phyloP scores from a whole-genome alignment of 164 flowering plant species.

The Piper betle region DNA sequence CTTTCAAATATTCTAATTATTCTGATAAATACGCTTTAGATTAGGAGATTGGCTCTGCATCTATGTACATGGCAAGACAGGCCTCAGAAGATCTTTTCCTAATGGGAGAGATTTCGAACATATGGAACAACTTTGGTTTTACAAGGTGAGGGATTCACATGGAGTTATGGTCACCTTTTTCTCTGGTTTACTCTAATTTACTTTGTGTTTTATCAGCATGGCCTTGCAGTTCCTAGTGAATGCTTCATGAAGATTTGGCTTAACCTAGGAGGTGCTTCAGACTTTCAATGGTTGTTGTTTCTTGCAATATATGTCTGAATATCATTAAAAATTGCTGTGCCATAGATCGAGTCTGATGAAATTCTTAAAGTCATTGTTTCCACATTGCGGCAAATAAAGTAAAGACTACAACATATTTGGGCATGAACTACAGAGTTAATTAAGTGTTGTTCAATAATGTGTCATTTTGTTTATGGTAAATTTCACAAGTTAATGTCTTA shows the following conservation, averaged over 20 bases:
- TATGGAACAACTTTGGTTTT: conserved; percentile 5
- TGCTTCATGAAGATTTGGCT: conserved; percentile 4
- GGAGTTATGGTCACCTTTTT: background rate
- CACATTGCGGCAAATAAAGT: too few relatives aligned
- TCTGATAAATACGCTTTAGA: background rate
- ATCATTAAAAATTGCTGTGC: too few relatives aligned
- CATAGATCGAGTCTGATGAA: too few relatives aligned
- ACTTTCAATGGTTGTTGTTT: conserved; percentile 4
- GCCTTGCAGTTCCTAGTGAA: conserved; percentile 2
- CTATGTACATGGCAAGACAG: conserved; percentile 1
- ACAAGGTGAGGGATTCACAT: conserved; percentile 3
- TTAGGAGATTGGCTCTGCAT: background rate
- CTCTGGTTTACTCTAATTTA: too few relatives aligned
- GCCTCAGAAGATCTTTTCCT: conserved; percentile 5
- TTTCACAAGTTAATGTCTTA: background rate
- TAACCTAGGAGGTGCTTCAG: conserved; percentile 1
- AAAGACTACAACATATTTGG: too few relatives aligned
- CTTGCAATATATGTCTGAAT: background rate
- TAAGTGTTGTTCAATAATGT: too few relatives aligned
- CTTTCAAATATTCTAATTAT: background rate
- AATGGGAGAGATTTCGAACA: conserved; percentile 2
- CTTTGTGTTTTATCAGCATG: conserved; percentile 5
- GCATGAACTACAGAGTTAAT: too few relatives aligned
- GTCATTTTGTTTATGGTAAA: too few relatives aligned
- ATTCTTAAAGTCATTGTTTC: too few relatives aligned